Evolutionary conservation across 768 basidiomycete species (phyloP).

Genomic region (Tephrocybe rancida): DNA sequence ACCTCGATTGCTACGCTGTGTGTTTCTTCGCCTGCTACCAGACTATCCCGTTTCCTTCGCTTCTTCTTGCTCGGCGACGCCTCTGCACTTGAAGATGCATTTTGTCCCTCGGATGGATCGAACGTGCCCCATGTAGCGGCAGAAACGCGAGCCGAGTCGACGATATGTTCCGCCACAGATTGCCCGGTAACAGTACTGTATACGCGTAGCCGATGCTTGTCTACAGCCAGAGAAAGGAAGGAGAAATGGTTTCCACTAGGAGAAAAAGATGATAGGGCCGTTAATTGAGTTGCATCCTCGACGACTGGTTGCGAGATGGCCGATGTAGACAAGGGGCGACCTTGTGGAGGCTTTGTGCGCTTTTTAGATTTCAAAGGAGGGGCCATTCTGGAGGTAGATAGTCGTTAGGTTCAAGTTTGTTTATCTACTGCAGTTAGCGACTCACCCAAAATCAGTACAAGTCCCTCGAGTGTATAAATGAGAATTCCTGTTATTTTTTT

Average conservation of each 20-base stretch:
- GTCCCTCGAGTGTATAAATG: background rate
- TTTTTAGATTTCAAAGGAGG: conserved; percentile 54
- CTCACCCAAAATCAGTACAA: conserved; percentile 14
- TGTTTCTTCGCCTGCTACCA: conserved; percentile 23
- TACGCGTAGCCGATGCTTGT: conserved; percentile 72
- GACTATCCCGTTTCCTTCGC: conserved; percentile 45
- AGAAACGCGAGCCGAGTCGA: conserved; percentile 58
- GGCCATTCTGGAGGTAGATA: conserved; percentile 46
- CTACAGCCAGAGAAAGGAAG: conserved; percentile 63
- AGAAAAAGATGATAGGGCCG: conserved; percentile 60
- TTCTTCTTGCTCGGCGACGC: conserved; percentile 54
- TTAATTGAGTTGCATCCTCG: conserved; percentile 44
- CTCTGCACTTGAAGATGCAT: conserved; percentile 23
- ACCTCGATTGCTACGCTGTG: conserved; percentile 37
- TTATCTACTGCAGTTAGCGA: too few species aligned
- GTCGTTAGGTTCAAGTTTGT: too few species aligned
- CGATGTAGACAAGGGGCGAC: conserved; percentile 55
- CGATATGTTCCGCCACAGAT: conserved; percentile 57
- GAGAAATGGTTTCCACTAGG: conserved; percentile 58
- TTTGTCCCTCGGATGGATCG: conserved; percentile 29
- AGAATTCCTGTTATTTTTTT: conserved; percentile 13
- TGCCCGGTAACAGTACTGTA: conserved; percentile 60
- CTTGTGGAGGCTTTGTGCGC: conserved; percentile 53
- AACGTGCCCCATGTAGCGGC: conserved; percentile 53
- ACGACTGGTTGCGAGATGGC: conserved; percentile 57